Evolutionary conservation across 2,329 filamentous ascomycete genomes (phyloP), one percentile per base, ranked within the genome.

Genomic region (Didymella pinodella): DNA sequence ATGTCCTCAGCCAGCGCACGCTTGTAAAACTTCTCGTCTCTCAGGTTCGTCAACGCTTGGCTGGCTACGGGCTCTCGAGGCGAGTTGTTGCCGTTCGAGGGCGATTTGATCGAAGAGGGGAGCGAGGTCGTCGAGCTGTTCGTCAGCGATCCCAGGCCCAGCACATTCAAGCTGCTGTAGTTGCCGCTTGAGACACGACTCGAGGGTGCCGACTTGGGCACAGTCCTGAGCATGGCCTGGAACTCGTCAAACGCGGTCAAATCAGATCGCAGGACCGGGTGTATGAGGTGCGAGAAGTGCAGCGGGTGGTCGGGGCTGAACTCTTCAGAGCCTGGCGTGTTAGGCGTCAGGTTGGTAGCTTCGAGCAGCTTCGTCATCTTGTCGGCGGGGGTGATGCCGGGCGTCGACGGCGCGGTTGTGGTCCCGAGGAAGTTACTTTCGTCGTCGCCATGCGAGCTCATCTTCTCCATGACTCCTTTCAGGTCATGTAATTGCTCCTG

Each of bases 11-110:
- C 84, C 26, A 98, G 78, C 6, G 88, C 89, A 46, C 95, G 88
- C 80, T 98, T 98, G 81, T 94, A 99, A 74, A 98, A 99, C 65
- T 90, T 92, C 28, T 90, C 92, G 56, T 98, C 95, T 72, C 95
- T 96, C 40, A 99, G 80, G 4, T 88, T 87, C 3, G 86, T 87
- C 32, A 86, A 70, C 1, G 60, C 60, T 20, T 62, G 54, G 20
- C 62, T 61, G 26, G 59, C 54, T n/a, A 65, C 54, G 20, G 69
- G 66, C 26, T 77, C 76, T 36, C 70, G 75, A n/a, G 69, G 75
- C 53, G 64, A 79, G 34, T 69, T 68, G 55, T 78, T 79, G 40
- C 64, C 63, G 43, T 58, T 63, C 2, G 63, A 65, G 20, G 72
- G 64, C 8, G 72, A 69, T 65, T 83, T 88, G 55, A 84, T 87